Percentiles rank a stretch among this genome's conserved stretches.
These are phyloP conservation scores for Trichoderma virens DNA, from an alignment of 495 filamentous ascomycete genomes.

Conservation along the genomic window DNA sequence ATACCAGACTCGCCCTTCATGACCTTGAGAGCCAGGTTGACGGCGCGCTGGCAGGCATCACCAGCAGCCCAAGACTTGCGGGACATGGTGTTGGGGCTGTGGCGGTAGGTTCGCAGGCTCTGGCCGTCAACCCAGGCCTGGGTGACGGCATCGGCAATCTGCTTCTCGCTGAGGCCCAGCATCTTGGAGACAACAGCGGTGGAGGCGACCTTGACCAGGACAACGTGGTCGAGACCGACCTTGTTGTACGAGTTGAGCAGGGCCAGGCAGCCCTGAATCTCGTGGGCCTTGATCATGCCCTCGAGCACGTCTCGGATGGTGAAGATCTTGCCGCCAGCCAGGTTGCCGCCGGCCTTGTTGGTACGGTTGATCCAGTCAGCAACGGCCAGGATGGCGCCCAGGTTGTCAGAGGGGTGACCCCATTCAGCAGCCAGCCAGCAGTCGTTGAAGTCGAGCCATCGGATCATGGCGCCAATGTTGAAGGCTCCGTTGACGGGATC, in stretches of 20 bases:
- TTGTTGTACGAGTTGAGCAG: constrained; percentile 98
- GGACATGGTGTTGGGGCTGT: constrained; percentile 98
- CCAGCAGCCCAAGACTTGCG: constrained; percentile 98
- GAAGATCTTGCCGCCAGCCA: constrained; percentile 78
- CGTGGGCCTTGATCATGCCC: constrained; percentile 98
- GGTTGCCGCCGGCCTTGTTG: constrained; percentile 82
- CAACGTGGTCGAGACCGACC: constrained; percentile 94
- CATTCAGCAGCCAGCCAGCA: constrained; percentile 99
- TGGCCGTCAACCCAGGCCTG: constrained; percentile 98
- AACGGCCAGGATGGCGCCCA: constrained; percentile 90
- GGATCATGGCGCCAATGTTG: constrained; percentile 97
- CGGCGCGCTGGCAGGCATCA: constrained; percentile 93
- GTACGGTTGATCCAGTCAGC: constrained; percentile 97
- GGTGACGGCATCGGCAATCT: constrained; percentile 91
- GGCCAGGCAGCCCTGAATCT: constrained; percentile 95
- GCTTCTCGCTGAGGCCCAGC: constrained; percentile 78
- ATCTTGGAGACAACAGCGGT: constrained; percentile 91
- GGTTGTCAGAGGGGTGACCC: constrained; percentile 96
- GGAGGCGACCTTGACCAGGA: constrained; percentile 94
- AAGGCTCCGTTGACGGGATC: constrained; percentile 95
- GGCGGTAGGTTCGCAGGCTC: constrained; percentile 90
- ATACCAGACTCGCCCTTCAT: constrained; percentile 84
- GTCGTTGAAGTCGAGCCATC: constrained; percentile 99
- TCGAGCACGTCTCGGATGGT: constrained; percentile 87
- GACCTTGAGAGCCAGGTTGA: constrained; percentile 91